Base-by-base conservation (phyloP, 2,329 filamentous ascomycete genomes). In the Penicillium palitans region DNA sequence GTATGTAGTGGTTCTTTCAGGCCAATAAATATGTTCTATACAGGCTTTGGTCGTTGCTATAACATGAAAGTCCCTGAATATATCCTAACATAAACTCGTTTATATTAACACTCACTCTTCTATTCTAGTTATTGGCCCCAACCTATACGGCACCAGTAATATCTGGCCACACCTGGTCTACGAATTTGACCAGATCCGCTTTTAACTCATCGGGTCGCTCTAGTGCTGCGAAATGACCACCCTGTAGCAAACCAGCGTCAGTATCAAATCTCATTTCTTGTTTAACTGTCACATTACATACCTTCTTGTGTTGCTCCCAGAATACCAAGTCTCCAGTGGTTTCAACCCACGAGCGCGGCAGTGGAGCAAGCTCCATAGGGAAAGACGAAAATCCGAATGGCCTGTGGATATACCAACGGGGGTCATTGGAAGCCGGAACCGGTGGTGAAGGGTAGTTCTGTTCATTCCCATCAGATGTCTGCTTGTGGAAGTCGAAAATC, bases 171-270 rank as follows among this genome's bases (percentile, higher is more conserved):
- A 71, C 65, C 54, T 73, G 66, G 10, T 66, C 55, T 12, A 74
- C 63, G 60, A 76, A 76, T 3, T 65, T 65, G 59, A 74, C 74
- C 42, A 81, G 66, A 52, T 79, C 79, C 12, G 73, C 74, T 60
- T 80, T 78, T 46, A 83, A 63, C 1, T 75, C 67, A 58, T 73
- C 65, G 0, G 76, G 76, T 24, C 78, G 75, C 41, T 81, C 78
- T 10, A 78, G 68, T 0, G 75, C 71, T 2, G 83, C 81, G 65
- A 84, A 85, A 69, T 85, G 83, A 0, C 84, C 83, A 17, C 83
- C 83, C 65, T 74, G 68, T 33, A 41, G 15, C 10, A 24, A 33
- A 39, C 17, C 7, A 48, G 40, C 21, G 13, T 25, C 27, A 35
- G 24, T 33, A 17, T 41, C 2, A 55, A 29, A 15, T 44, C 4